Conservation (phyloP, 139 green algal species). For the Auxenochlorella pyrenoidosa region DNA sequence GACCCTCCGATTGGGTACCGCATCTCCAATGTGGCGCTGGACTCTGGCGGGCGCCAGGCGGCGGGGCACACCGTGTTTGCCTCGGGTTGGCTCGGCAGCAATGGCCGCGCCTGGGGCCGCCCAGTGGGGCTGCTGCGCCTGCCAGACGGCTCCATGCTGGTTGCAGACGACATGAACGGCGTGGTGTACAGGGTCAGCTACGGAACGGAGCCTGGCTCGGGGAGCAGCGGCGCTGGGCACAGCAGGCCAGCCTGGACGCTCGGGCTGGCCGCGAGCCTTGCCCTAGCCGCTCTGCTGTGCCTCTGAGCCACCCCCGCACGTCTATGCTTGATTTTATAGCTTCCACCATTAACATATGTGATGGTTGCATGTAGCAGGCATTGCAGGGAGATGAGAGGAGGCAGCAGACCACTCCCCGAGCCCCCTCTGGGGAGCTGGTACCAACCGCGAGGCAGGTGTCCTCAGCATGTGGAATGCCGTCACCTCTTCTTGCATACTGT, state of each 20-base stretch:
- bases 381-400: too few species aligned
- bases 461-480: too few species aligned
- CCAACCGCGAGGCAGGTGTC: too few species aligned
- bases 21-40: conserved; percentile 22
- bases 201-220: too few species aligned
- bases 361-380: too few species aligned
- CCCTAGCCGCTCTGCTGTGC: too few species aligned
- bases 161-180: conserved; percentile 41
- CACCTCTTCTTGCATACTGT: too few species aligned
- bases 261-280: background rate
- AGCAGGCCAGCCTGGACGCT: background rate
- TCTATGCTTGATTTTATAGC: too few species aligned
- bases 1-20: conserved; percentile 25
- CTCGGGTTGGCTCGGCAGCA: conserved; percentile 3
- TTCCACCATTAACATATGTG: too few species aligned
- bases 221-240: background rate
- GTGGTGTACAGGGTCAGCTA: conserved; percentile 53
- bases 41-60: background rate
- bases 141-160: conserved; percentile 54
- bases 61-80: conserved; percentile 23
- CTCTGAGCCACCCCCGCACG: too few species aligned
- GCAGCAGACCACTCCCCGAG: too few species aligned
- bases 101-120: conserved; percentile 27
- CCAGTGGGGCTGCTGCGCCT: conserved; percentile 48
- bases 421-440: too few species aligned